Conservation (phyloP, 2,329 filamentous ascomycete species). For the Chaetomium olivaceum region DNA sequence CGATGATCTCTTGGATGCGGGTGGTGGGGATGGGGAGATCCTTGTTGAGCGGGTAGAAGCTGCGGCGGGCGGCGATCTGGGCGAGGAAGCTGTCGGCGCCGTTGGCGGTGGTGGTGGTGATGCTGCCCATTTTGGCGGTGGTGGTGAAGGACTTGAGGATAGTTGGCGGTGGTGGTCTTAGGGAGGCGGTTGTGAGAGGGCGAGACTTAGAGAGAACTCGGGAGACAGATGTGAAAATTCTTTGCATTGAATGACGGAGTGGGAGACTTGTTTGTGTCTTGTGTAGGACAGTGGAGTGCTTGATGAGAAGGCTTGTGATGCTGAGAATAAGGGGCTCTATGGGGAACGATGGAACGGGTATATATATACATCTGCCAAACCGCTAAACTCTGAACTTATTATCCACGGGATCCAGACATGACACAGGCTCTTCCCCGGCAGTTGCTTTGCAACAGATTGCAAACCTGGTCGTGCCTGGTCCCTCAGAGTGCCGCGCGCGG, state of each 20-base stretch:
- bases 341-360: background rate
- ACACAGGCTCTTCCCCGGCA: background rate
- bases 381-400: background rate
- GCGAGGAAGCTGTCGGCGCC: constrained; percentile 57
- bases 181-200: constrained; percentile 20
- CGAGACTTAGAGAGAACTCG: constrained; percentile 9
- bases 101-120: constrained; percentile 43
- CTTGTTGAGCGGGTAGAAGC: constrained; percentile 68
- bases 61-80: constrained; percentile 67
- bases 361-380: background rate
- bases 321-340: background rate
- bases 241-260: constrained; percentile 7
- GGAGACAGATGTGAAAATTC: background rate
- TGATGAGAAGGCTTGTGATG: constrained; percentile 5
- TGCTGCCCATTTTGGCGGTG: constrained; percentile 45
- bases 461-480: background rate
- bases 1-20: constrained; percentile 65
- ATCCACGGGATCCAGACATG: background rate
- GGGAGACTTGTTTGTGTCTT: background rate
- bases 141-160: constrained; percentile 35
- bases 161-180: constrained; percentile 16
- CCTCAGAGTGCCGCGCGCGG: constrained; percentile 5
- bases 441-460: background rate
- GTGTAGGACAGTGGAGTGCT: background rate
- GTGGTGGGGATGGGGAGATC: constrained; percentile 58